These are phyloP conservation scores for Saccharomyces hybrid DNA, from an alignment of 1,139 yeast species.

Conservation along the genomic window DNA sequence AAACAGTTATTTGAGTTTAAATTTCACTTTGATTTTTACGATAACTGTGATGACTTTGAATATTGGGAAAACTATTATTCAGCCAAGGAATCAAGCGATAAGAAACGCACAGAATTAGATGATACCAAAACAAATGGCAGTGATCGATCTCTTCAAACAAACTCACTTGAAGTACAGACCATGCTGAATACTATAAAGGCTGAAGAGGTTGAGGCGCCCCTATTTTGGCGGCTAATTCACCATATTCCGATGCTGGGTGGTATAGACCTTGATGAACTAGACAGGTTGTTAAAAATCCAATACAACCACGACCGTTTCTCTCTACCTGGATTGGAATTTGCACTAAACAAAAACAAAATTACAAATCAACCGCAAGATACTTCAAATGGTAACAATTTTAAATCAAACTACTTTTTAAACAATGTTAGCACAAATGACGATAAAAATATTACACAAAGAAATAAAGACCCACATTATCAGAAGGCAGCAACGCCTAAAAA, in stretches of 20 bases:
- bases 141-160: conserved; percentile 4
- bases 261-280: conserved; percentile 29
- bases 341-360: conserved; percentile 10
- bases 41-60: conserved; percentile 23
- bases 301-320: conserved; percentile 18
- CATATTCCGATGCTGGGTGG: conserved; percentile 27
- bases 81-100: conserved; percentile 3
- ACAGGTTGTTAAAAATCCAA: conserved; percentile 18
- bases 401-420: background rate
- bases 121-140: conserved; percentile 6
- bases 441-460: background rate
- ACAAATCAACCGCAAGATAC: background rate
- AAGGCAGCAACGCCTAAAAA: background rate
- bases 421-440: background rate
- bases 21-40: conserved; percentile 17
- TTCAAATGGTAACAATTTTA: background rate
- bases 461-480: background rate
- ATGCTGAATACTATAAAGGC: conserved; percentile 1
- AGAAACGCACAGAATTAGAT: conserved; percentile 1
- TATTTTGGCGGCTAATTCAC: conserved; percentile 27
- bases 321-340: conserved; percentile 23
- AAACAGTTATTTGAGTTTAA: conserved; percentile 11
- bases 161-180: conserved; percentile 2
- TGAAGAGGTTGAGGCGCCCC: conserved; percentile 15
- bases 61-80: conserved; percentile 23